These are phyloP conservation scores for Leishmania tarentolae DNA, from an alignment of 208 protist genomes.

Conservation along the genomic window DNA sequence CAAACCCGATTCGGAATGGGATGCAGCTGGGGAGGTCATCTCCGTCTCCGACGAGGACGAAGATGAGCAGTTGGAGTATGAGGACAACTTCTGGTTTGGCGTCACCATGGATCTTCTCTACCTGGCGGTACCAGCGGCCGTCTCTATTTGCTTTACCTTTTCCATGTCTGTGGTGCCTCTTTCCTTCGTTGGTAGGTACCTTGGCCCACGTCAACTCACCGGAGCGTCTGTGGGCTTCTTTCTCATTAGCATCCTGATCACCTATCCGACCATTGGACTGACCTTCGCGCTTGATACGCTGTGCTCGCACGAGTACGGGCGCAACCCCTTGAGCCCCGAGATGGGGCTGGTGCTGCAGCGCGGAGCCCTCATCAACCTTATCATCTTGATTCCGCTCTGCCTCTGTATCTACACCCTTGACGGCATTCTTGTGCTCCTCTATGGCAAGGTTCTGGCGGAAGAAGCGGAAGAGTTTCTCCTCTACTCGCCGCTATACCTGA, in stretches of 20 bases:
- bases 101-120: conserved; percentile 62
- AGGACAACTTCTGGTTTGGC: conserved; percentile 41
- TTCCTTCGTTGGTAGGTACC: conserved; percentile 75
- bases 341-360: conserved; percentile 81
- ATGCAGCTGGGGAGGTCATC: conserved; percentile 11
- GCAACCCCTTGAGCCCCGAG: conserved; percentile 66
- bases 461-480: conserved; percentile 69
- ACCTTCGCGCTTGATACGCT: conserved; percentile 88
- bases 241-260: conserved; percentile 63
- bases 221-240: conserved; percentile 88
- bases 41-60: conserved; percentile 27
- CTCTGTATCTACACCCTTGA: conserved; percentile 55
- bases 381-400: conserved; percentile 63
- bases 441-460: conserved; percentile 50
- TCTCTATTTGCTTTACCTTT: conserved; percentile 84
- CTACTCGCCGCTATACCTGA: conserved; percentile 65
- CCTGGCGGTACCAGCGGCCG: conserved; percentile 62
- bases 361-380: conserved; percentile 71
- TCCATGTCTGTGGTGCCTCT: conserved; percentile 75
- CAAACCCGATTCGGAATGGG: conserved; percentile 38
- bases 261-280: conserved; percentile 81
- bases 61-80: conserved; percentile 36
- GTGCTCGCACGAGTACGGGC: conserved; percentile 85
- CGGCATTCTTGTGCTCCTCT: conserved; percentile 49
- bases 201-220: conserved; percentile 64